Evolutionary conservation across 2,329 filamentous ascomycete genomes (phyloP), one percentile per base, ranked within the genome.

Genomic region (Hypoxylon sp.): DNA sequence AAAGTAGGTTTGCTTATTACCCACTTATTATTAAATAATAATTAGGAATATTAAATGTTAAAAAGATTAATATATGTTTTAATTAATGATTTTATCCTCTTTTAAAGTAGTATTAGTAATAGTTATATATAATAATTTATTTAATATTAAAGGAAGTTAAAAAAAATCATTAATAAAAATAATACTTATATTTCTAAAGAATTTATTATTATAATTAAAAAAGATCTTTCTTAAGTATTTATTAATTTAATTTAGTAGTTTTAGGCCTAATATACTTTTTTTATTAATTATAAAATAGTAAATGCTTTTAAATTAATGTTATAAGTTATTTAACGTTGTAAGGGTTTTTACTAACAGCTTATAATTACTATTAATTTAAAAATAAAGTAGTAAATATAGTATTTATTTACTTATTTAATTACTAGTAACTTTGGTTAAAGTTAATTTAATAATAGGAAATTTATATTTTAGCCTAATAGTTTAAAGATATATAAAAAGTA

Each of bases 211-310:
- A 22, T 50, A 22, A 5, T 3, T 48, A 24, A 48, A 31, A 37
- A 37, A 37, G 17, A 33, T 19, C 9, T 46, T 9, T 9, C 11
- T 10, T 47, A 47, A 47, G 9, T 22, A 10, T 29, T 50, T 29
- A 50, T 31, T n/a, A 14, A 50, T n/a, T 29, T 29, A 50, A 3
- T 22, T 14, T 26, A 29, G 14, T 31, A 50, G 14, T 22, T 50
- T 11, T 50, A 50, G n/a, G 2, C n/a, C n/a, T 50, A 50, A 50
- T 29, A 31, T 50, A 29, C 8, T 31, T 50, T 50, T 50, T 31
- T 50, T 50, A 50, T 50, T 50, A 50, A 50, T 50, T 14, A 50
- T 50, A 14, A 31, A 2, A 50, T 50, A 29, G 8, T 31, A 31
- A 14, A 50, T 31, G n/a, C n/a, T 50, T 14, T 50, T n/a, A 50